Evolutionary conservation across 495 filamentous ascomycete genomes (phyloP).

Genomic region (Terfezia boudieri): DNA sequence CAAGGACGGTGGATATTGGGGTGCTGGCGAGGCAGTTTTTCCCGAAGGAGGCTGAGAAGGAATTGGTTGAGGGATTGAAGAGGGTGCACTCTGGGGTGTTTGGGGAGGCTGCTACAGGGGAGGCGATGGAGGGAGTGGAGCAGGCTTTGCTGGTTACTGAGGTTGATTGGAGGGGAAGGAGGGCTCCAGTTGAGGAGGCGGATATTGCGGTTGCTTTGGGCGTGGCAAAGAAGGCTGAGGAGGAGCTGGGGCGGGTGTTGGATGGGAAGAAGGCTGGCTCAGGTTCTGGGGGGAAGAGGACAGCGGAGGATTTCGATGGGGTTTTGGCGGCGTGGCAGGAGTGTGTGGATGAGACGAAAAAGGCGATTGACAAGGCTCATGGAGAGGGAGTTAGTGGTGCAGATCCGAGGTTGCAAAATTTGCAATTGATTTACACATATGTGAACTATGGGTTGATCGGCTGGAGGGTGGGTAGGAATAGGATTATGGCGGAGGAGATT

Average conservation of each 20-base stretch:
- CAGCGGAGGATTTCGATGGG: slow-evolving; percentile 65
- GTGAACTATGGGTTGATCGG: slow-evolving; percentile 83
- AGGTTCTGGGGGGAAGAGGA: neutral
- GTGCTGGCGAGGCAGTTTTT: slow-evolving; percentile 57
- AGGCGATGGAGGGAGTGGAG: slow-evolving; percentile 29
- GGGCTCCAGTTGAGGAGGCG: slow-evolving; percentile 73
- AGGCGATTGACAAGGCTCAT: slow-evolving; percentile 71
- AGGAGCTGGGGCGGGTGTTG: slow-evolving; percentile 26
- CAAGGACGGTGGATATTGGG: slow-evolving; percentile 57
- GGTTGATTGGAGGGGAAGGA: slow-evolving; percentile 74
- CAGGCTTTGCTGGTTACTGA: slow-evolving; percentile 44
- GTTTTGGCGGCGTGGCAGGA: slow-evolving; percentile 83
- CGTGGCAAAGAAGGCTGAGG: slow-evolving; percentile 32
- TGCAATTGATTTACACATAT: slow-evolving; percentile 78
- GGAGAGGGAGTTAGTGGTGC: slow-evolving; percentile 65
- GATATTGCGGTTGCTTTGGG: slow-evolving; percentile 58
- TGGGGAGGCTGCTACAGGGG: slow-evolving; percentile 36
- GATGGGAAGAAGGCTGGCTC: slow-evolving; percentile 16
- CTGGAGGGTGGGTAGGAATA: slow-evolving; percentile 85
- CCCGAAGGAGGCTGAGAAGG: slow-evolving; percentile 30
- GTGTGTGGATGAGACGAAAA: slow-evolving; percentile 76
- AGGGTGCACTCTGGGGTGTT: slow-evolving; percentile 50
- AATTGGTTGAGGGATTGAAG: slow-evolving; percentile 42
- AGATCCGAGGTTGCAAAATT: slow-evolving; percentile 71
- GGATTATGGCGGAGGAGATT: slow-evolving; percentile 47